A percentile compares a stretch with the other conserved stretches of the same genome.
phyloP scores from a whole-genome alignment of 768 basidiomycete species.

The Trametes elegans region DNA sequence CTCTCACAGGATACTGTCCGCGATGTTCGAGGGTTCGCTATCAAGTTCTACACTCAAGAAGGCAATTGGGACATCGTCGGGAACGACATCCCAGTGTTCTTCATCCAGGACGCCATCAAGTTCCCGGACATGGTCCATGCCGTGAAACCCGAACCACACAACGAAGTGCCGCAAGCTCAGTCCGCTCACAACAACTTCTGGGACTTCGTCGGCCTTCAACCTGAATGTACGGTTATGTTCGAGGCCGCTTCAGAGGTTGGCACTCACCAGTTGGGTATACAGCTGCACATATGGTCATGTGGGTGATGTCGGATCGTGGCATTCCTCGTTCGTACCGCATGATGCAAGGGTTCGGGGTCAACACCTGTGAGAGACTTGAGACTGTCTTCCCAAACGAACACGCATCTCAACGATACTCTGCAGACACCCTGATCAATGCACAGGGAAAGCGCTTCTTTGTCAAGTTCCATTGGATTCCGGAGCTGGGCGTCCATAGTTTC shows the following conservation, averaged over 20 bases:
- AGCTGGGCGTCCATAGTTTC: conserved; percentile 80
- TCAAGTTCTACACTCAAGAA: conserved; percentile 79
- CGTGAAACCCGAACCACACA: conserved; percentile 82
- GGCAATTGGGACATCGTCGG: conserved; percentile 88
- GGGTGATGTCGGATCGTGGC: conserved; percentile 82
- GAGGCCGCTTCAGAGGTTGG: neutral
- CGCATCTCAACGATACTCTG: too few species aligned
- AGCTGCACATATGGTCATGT: conserved; percentile 77
- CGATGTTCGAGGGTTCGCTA: conserved; percentile 86
- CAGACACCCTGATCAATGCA: conserved; percentile 60
- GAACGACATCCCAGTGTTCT: conserved; percentile 82
- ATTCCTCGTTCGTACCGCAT: conserved; percentile 84
- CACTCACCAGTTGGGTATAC: neutral
- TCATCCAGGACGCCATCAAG: conserved; percentile 79
- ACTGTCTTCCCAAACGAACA: too few species aligned
- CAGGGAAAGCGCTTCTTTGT: conserved; percentile 74
- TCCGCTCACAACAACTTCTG: conserved; percentile 83
- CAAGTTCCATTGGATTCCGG: conserved; percentile 83
- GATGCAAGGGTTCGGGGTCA: conserved; percentile 90
- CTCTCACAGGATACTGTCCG: conserved; percentile 67
- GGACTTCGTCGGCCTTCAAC: conserved; percentile 75
- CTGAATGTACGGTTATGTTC: conserved; percentile 46
- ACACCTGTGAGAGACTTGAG: conserved; percentile 56
- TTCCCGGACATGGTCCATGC: conserved; percentile 87
- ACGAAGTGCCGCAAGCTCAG: conserved; percentile 72